Base-by-base conservation (phyloP, 768 basidiomycete genomes). In the Mycena galopus region DNA sequence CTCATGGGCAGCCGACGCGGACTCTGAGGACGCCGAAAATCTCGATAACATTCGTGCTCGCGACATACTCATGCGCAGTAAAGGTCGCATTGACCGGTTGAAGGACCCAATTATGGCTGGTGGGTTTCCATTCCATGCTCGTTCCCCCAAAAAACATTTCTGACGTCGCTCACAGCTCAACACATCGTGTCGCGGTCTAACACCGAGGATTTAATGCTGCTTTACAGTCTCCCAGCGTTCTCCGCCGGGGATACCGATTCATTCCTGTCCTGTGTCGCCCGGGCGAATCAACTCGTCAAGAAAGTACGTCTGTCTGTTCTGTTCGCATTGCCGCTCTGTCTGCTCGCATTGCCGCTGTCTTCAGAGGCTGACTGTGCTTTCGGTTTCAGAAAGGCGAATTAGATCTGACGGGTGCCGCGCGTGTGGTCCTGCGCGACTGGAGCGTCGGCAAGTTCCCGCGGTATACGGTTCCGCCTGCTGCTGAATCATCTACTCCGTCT, bases 351-450 rank as follows among this genome's bases (percentile, higher is more conserved):
- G 32, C 21, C 51, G 27, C 60, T 30, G 56, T 33, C 75, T 33
- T 70, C 35, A 25, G 53, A 57, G 66, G 70, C 60, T 11, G 35
- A 66, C 16, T 69, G 63, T 67, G 56, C n/a, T n/a, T n/a, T n/a
- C 61, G 73, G 77, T 63, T 67, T 68, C 78, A 96, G 94, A 89
- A 87, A 79, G 95, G 94, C 56, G 86, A 88, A 29, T 82, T 90
- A 14, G 96, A 97, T 79, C 81, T 93, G 60, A 86, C 88, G 4
- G 90, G 89, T 50, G 94, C 96, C 5, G 92, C 94, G 17, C 91
- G 93, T 25, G 86, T 93, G 69, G 86, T 98, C 42, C 86, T 98
- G 53, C 90, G 93, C 12, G 96, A 97, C 82, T 98, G 96, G 96
- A 90, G 86, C 70, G 87, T 86, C 9, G 92, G 93, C 63, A 92